Evolutionary conservation across 345 rosid species (phyloP).

Genomic region (Kandelia obovata): DNA sequence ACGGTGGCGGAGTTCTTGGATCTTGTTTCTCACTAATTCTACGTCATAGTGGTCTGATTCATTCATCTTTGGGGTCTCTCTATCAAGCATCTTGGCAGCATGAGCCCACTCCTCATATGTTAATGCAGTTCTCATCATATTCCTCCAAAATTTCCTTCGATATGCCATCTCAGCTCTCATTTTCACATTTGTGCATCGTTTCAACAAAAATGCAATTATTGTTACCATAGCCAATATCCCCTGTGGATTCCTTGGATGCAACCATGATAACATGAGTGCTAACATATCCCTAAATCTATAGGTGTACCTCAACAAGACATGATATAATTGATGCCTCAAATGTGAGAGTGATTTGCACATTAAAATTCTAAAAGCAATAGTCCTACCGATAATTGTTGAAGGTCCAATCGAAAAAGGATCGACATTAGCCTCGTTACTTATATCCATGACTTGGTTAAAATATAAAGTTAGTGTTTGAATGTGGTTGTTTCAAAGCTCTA

Average conservation of each 20-base stretch:
- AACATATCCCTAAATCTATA: conserved; percentile 40
- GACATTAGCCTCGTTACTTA: conserved; percentile 81
- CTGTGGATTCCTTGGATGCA: conserved; percentile 92
- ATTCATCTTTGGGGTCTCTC: conserved; percentile 70
- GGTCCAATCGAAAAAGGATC: conserved; percentile 90
- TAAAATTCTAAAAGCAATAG: conserved; percentile 78
- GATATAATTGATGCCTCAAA: conserved; percentile 51
- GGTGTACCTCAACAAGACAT: conserved; percentile 35
- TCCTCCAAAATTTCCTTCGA: conserved; percentile 97
- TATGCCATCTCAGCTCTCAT: conserved; percentile 92
- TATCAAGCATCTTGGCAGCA: conserved; percentile 97
- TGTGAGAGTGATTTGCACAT: conserved; percentile 74
- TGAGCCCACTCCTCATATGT: conserved; percentile 98
- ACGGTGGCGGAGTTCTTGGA: conserved; percentile 75
- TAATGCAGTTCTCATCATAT: conserved; percentile 82
- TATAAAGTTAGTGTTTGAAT: not conserved
- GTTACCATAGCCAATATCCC: conserved; percentile 93
- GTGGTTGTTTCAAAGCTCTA: conserved; percentile 1
- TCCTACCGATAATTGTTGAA: conserved; percentile 70
- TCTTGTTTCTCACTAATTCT: conserved; percentile 82
- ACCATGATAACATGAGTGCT: conserved; percentile 65
- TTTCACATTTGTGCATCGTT: conserved; percentile 79
- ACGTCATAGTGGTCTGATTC: conserved; percentile 79
- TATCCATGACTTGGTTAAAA: conserved; percentile 53
- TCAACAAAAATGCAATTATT: conserved; percentile 73